A percentile compares a stretch with the other conserved stretches of the same genome.
These are phyloP conservation scores for Camelina neglecta DNA, from an alignment of 345 rosid genomes.

Conservation along the genomic window DNA sequence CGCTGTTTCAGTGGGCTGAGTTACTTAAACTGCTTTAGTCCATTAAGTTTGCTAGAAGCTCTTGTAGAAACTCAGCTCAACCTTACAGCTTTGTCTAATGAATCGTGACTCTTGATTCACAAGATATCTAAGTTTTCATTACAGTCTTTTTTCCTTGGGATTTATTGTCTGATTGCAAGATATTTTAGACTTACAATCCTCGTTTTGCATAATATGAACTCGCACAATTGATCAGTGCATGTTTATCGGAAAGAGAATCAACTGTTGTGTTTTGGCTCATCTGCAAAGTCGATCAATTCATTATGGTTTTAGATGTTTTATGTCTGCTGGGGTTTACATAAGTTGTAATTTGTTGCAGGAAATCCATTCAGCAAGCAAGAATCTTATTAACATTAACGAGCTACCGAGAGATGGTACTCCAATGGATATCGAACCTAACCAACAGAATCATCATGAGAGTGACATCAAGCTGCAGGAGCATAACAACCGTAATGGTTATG, in stretches of 20 bases:
- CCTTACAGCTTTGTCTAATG: constrained; percentile 1
- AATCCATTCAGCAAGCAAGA: constrained; percentile 39
- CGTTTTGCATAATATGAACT: constrained; percentile 18
- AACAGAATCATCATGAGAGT: constrained; percentile 35
- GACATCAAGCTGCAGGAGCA: constrained; percentile 13
- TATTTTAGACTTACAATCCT: neutral
- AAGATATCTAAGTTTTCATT: constrained; percentile 17
- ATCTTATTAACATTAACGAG: constrained; percentile 45
- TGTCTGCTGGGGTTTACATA: constrained; percentile 11
- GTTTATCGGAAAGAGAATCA: neutral
- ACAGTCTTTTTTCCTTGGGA: neutral
- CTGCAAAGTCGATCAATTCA: neutral
- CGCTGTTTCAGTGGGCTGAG: constrained; percentile 15
- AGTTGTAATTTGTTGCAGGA: constrained; percentile 45
- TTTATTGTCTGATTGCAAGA: neutral
- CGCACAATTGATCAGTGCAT: neutral
- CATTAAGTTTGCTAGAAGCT: constrained; percentile 3
- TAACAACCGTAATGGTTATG: constrained; percentile 19
- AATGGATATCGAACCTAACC: constrained; percentile 36
- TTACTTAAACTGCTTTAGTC: constrained; percentile 14
- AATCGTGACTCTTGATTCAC: constrained; percentile 20
- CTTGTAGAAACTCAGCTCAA: constrained; percentile 10
- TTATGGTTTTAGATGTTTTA: constrained; percentile 19
- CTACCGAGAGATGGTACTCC: constrained; percentile 41
- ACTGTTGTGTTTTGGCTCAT: constrained; percentile 17